Evolutionary conservation across 371 early-diverging fungal genomes (phyloP).

Genomic region (Saksenaea vasiformis): DNA sequence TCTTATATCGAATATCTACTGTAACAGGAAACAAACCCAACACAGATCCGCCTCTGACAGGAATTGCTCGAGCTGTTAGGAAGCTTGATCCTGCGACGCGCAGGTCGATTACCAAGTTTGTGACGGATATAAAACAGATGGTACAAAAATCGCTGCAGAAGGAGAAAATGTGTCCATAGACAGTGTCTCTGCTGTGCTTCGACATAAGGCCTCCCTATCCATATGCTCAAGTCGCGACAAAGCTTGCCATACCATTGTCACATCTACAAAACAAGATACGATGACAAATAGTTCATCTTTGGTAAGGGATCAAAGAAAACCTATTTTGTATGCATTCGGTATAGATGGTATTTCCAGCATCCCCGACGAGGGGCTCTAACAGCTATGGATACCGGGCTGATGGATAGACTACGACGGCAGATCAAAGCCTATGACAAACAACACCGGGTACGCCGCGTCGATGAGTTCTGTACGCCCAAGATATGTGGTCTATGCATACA

Average conservation of each 20-base stretch:
- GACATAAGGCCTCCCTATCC: neutral
- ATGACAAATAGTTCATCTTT: too few species aligned
- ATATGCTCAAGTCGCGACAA: neutral
- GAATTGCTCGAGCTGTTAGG: too few species aligned
- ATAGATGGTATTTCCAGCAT: neutral
- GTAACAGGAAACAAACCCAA: too few species aligned
- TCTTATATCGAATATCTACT: too few species aligned
- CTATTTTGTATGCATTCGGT: neutral
- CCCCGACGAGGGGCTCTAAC: neutral
- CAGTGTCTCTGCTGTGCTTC: too few species aligned
- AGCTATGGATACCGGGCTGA: neutral
- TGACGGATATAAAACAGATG: too few species aligned
- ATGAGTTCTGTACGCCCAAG: neutral
- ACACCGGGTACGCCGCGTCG: neutral
- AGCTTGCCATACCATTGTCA: neutral
- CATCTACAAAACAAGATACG: neutral
- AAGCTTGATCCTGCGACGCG: too few species aligned
- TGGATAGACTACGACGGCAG: conserved; percentile 64
- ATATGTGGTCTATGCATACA: neutral
- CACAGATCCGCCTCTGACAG: too few species aligned
- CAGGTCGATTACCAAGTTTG: too few species aligned
- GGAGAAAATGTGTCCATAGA: too few species aligned
- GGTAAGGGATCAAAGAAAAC: neutral
- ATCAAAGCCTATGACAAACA: conserved; percentile 19
- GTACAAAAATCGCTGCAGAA: too few species aligned